Base-by-base conservation (phyloP, 2,329 filamentous ascomycete species). In the Volutella citrinella region DNA sequence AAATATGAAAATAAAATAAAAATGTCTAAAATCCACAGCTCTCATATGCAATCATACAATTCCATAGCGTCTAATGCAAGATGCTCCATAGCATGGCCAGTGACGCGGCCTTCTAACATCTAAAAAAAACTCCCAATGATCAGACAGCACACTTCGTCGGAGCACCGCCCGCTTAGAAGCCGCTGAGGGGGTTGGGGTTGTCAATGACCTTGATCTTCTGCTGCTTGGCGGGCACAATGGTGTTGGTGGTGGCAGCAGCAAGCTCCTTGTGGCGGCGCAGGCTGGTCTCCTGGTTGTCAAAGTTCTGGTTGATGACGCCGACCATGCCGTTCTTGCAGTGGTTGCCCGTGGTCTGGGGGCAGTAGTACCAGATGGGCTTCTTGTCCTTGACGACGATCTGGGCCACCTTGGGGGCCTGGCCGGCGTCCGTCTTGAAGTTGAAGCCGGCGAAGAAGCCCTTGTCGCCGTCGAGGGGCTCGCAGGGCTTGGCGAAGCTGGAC, bases 291-390 rank as follows among this genome's bases (percentile, higher is more conserved):
- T 53, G 48, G 48, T 49, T 54, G 17, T 56, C 44, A n/a, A 67
- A 65, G 51, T 63, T 59, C 53, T 70, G 67, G 56, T 74, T 74
- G 57, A 74, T 65, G 24, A 69, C 63, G 11, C 64, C 69, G 4
- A 64, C 60, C 70, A 74, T 74, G 40, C 69, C 68, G 10, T 52
- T 60, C 44, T 68, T 61, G 63, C 71, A 76, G 50, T 74, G 70
- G 43, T 51, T 47, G 14, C 59, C 63, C 14, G 38, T 48, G 25
- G 56, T 58, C 56, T 69, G 66, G 11, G 61, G 57, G 46, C 65
- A 68, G 58, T 68, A 69, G 53, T 65, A 65, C 60, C 66, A 68
- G 45, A 68, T 60, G 30, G 69, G 64, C 29, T 55, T 52, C 32
- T 52, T 51, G 48, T 68, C 55, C 43, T 61, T 49, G n/a, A 70